Conservation (phyloP, 805 yeast species). For the Myxozyma mucilagina region DNA sequence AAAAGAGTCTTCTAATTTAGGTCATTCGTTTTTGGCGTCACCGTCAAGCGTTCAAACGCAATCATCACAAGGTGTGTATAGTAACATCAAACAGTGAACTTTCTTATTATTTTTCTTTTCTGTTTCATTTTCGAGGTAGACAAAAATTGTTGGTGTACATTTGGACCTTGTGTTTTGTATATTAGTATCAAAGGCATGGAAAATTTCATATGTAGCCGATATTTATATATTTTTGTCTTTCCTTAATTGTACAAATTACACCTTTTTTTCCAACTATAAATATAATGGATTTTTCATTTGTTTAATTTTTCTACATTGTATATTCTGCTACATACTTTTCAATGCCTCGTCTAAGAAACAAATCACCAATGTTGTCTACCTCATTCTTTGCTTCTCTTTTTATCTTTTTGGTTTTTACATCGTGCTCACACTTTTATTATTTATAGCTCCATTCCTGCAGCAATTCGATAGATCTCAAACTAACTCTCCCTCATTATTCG, state of each 20-base stretch:
- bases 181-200: neutral
- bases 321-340: neutral
- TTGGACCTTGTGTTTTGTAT: neutral
- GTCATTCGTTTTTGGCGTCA: slow-evolving; percentile 1
- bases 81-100: slow-evolving; percentile 7
- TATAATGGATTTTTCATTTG: neutral
- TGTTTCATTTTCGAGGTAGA: neutral
- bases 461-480: neutral
- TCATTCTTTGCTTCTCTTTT: neutral
- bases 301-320: neutral
- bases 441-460: neutral
- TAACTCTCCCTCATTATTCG: neutral
- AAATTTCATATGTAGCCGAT: neutral
- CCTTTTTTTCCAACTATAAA: neutral
- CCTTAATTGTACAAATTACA: slow-evolving; percentile 6
- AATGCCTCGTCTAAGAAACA: neutral
- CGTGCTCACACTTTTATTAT: neutral
- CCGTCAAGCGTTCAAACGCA: slow-evolving; percentile 5
- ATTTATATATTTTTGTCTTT: neutral
- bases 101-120: neutral
- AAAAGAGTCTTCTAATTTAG: slow-evolving; percentile 4
- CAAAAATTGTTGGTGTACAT: neutral
- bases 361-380: neutral
- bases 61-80: slow-evolving; percentile 19
- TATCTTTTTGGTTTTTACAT: neutral